phyloP scores from a whole-genome alignment of 1,284 basidiomycete genomes.

The Ustilago loliicola region DNA sequence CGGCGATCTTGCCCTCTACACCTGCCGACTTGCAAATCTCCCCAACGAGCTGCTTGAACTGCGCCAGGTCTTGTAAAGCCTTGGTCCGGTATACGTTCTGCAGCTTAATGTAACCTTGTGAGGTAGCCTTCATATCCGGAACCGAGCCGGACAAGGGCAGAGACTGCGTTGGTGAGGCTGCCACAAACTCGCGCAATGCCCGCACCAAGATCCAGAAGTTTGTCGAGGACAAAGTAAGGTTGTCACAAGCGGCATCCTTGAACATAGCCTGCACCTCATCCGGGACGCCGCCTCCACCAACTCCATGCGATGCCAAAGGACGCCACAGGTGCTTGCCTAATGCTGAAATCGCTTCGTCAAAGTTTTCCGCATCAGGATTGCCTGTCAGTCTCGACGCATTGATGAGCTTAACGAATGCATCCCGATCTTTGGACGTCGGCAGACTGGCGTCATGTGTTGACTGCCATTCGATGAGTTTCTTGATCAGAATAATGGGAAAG shows the following conservation, averaged over 20 bases:
- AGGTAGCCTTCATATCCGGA: slow-evolving; percentile 96
- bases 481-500: slow-evolving; percentile 73
- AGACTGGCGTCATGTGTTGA: slow-evolving; percentile 58
- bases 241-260: slow-evolving; percentile 75
- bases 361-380: slow-evolving; percentile 92
- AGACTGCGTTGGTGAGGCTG: slow-evolving; percentile 70
- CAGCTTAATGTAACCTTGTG: slow-evolving; percentile 82
- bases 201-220: slow-evolving; percentile 89
- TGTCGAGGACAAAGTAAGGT: slow-evolving; percentile 72
- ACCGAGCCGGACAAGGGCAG: slow-evolving; percentile 79
- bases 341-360: slow-evolving; percentile 75
- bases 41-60: slow-evolving; percentile 70
- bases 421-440: slow-evolving; percentile 79
- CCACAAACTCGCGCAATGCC: slow-evolving; percentile 77
- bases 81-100: slow-evolving; percentile 82
- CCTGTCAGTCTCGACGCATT: slow-evolving; percentile 74
- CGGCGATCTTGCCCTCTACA: slow-evolving; percentile 69
- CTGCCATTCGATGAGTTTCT: slow-evolving; percentile 85
- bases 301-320: slow-evolving; percentile 50
- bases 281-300: slow-evolving; percentile 54
- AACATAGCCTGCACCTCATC: slow-evolving; percentile 72
- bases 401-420: slow-evolving; percentile 81
- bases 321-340: slow-evolving; percentile 66
- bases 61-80: slow-evolving; percentile 79
- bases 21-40: slow-evolving; percentile 64